Conservation (phyloP, 352 stramenopile genomes). For the Pythium aristosporum region DNA sequence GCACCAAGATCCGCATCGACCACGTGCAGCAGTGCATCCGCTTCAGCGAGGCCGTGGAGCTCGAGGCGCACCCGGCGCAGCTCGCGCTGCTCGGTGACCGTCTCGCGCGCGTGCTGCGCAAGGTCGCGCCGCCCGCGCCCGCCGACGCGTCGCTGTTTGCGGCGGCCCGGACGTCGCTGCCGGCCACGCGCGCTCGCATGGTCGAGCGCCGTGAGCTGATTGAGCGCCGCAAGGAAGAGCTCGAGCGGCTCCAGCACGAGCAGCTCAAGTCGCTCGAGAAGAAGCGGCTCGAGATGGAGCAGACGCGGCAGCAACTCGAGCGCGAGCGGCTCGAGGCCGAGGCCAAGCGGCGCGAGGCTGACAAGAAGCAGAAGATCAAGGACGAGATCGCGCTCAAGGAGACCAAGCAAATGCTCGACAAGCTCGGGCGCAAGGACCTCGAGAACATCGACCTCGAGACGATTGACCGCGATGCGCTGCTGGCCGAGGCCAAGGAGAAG, state of each 20-base stretch:
- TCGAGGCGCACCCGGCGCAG: conserved; percentile 77
- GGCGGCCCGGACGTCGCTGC: conserved; percentile 59
- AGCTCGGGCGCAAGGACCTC: conserved; percentile 70
- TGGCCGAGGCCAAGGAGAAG: conserved; percentile 95
- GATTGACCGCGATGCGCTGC: conserved; percentile 75
- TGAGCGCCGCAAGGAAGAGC: conserved; percentile 96
- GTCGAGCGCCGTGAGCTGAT: conserved; percentile 93
- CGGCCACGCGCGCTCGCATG: conserved; percentile 81
- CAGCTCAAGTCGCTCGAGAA: conserved; percentile 86
- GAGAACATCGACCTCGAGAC: conserved; percentile 72
- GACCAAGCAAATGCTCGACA: conserved; percentile 75
- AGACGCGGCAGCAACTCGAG: conserved; percentile 72
- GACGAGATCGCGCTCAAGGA: conserved; percentile 94
- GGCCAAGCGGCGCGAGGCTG: conserved; percentile 84
- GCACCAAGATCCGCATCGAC: conserved; percentile 83
- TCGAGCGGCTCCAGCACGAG: conserved; percentile 93
- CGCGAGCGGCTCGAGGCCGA: conserved; percentile 74
- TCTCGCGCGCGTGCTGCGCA: conserved; percentile 58
- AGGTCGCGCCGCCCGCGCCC: conserved; percentile 36
- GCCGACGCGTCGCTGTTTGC: conserved; percentile 62
- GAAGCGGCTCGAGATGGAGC: conserved; percentile 75
- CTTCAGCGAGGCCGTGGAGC: conserved; percentile 78
- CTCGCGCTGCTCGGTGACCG: conserved; percentile 70
- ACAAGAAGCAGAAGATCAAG: conserved; percentile 96
- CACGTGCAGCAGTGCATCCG: conserved; percentile 83